Evolutionary conservation across 2,329 filamentous ascomycete species (phyloP), one percentile per base, ranked within the genome.

Genomic region (Sporothrix dimorphospora): DNA sequence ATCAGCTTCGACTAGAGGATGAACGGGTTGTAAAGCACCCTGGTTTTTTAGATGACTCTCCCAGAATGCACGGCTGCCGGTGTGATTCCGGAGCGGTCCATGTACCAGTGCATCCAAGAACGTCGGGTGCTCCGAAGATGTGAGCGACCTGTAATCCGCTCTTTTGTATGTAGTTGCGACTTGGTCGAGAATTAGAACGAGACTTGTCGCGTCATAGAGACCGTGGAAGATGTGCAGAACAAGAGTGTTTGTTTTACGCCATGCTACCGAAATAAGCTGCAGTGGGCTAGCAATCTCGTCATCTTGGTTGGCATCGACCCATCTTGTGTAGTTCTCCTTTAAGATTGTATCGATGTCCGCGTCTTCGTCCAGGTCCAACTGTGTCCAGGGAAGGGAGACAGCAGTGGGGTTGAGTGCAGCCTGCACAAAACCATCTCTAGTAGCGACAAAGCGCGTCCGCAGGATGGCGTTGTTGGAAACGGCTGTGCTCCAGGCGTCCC

Each of bases 141-240:
- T 0, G 77, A 77, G 24, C 4, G 5, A 14, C 3, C 4, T 6
- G 9, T 8, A 4, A 0, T 14, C 34, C 12, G 12, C 5, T 8
- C 19, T 47, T 1, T 77, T 75, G 76, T 93, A 93, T 4, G 84
- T 81, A 3, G 81, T 77, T 38, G 82, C 81, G 2, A 97, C 83
- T 24, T 85, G 81, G 3, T 86, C 79, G 24, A 97, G 84, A 51
- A 97, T 85, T 30, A 93, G 79, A 1, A 87, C 85, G 51, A 97
- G 86, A 73, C 94, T 95, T 75, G 88, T 91, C 1, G 94, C 94
- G 80, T 98, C 94, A 76, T 98, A 98, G 0, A 97, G 80, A 0
- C 88, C 94, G 78, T 98, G 94, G 80, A 97, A 97, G 0, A 97
- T 90, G 61, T 91, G 87, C 2, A 97, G 77, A 2, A 85, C 81